These are phyloP conservation scores for Yamadazyma blattariae DNA, from an alignment of 1,139 yeast genomes.

Conservation along the genomic window DNA sequence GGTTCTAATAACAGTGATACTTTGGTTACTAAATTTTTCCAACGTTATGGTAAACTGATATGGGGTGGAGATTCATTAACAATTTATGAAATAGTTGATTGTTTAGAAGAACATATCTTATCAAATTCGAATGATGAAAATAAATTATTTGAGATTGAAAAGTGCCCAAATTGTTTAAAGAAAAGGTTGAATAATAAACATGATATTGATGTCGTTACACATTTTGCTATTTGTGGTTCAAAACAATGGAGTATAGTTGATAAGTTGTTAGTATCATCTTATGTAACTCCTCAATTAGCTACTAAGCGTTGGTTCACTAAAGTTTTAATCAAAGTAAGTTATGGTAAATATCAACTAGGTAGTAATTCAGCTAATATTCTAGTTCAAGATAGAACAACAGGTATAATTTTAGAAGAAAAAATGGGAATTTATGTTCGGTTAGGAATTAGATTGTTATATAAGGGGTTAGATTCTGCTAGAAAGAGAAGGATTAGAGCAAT, in stretches of 20 bases:
- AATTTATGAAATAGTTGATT: conserved; percentile 55
- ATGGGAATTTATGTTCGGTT: conserved; percentile 86
- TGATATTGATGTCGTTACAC: conserved; percentile 73
- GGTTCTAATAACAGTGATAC: conserved; percentile 57
- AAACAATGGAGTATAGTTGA: conserved; percentile 73
- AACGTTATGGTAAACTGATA: conserved; percentile 36
- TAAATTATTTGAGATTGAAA: conserved; percentile 55
- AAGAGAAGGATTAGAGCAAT: conserved; percentile 54
- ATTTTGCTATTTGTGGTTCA: conserved; percentile 82
- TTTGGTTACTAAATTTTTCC: conserved; percentile 45
- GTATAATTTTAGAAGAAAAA: conserved; percentile 84
- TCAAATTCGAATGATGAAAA: conserved; percentile 24
- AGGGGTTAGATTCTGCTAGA: conserved; percentile 62
- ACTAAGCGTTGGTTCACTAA: conserved; percentile 87
- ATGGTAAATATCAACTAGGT: conserved; percentile 85
- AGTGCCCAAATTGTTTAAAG: conserved; percentile 76
- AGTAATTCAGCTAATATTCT: conserved; percentile 90
- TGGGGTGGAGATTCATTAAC: conserved; percentile 59
- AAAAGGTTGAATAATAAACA: conserved; percentile 54
- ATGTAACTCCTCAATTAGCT: conserved; percentile 79
- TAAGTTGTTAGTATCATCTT: conserved; percentile 63
- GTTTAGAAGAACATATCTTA: conserved; percentile 41
- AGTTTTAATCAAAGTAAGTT: conserved; percentile 75
- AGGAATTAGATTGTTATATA: conserved; percentile 81
- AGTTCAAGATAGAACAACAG: conserved; percentile 89